phyloP scores from a whole-genome alignment of 176 grass and related monocot genomes.

The Pontederia paniculata region DNA sequence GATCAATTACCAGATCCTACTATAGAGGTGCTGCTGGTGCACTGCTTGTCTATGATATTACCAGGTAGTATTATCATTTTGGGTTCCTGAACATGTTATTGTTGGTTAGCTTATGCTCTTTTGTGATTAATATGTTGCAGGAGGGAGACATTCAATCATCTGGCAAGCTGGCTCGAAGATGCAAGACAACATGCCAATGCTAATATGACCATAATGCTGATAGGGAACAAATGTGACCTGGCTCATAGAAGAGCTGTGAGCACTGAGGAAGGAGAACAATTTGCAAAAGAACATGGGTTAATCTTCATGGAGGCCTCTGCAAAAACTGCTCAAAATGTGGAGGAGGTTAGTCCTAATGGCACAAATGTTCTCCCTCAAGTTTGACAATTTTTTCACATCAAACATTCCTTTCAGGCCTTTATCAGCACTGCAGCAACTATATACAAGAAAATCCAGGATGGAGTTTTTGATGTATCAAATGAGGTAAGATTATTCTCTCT shows the following conservation, averaged over 20 bases:
- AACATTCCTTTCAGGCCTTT: constrained; percentile 38
- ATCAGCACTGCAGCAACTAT: constrained; percentile 55
- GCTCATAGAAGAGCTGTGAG: constrained; percentile 60
- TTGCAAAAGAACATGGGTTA: constrained; percentile 59
- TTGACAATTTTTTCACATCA: not conserved
- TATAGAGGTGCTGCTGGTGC: constrained; percentile 74
- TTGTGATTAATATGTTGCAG: constrained; percentile 12
- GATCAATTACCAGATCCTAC: constrained; percentile 70
- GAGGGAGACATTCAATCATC: constrained; percentile 83
- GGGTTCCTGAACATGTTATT: no score
- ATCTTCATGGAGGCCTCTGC: constrained; percentile 84
- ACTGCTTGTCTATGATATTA: constrained; percentile 63
- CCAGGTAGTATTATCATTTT: constrained; percentile 30
- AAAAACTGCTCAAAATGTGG: constrained; percentile 56
- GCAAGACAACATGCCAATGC: constrained; percentile 64
- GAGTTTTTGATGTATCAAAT: constrained; percentile 74
- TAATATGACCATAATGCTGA: constrained; percentile 66
- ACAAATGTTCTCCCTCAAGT: no score
- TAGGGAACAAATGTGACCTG: constrained; percentile 62
- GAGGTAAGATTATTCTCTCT: constrained; percentile 32
- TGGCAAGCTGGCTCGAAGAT: constrained; percentile 71
- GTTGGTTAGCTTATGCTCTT: no score
- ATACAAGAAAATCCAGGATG: constrained; percentile 79
- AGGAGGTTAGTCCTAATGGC: constrained; percentile 35
- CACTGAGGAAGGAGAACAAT: constrained; percentile 67